A percentile compares a stretch with the other conserved stretches of the same genome.
These are phyloP conservation scores for Backusella psychrophila DNA, from an alignment of 192 early-diverging fungal species.

Conservation along the genomic window DNA sequence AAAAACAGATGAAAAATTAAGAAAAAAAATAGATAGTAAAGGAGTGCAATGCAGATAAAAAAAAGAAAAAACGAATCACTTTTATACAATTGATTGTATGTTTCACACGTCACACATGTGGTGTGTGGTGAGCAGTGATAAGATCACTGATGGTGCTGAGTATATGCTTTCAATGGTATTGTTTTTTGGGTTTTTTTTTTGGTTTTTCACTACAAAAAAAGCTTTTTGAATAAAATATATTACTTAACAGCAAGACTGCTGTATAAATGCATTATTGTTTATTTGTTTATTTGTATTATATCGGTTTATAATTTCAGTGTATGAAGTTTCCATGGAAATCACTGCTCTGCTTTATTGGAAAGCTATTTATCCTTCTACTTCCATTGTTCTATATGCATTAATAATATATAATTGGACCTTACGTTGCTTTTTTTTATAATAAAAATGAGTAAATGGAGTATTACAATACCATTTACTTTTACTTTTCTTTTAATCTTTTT, in stretches of 20 bases:
- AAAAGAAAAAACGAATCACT: constrained; percentile 2
- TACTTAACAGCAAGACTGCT: not conserved
- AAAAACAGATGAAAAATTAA: not conserved
- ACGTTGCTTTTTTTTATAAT: not conserved
- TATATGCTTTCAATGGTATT: not conserved
- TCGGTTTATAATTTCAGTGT: not conserved
- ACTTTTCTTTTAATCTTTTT: not conserved
- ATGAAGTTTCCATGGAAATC: not conserved
- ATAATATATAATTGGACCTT: not conserved
- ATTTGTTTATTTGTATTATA: too few relatives aligned
- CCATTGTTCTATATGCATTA: not conserved
- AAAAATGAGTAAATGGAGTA: not conserved
- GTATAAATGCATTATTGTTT: not conserved
- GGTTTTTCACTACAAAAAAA: not conserved
- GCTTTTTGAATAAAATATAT: not conserved
- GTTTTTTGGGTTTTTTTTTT: not conserved
- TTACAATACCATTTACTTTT: not conserved
- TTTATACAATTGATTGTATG: not conserved
- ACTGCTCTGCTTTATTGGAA: not conserved
- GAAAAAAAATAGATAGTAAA: not conserved
- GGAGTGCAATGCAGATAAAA: not conserved
- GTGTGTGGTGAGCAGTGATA: not conserved
- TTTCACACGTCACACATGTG: not conserved
- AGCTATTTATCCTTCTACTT: not conserved
- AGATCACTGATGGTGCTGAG: not conserved